Percentiles rank a stretch among this genome's conserved stretches.
These are phyloP conservation scores for Nothopassalora personata DNA, from an alignment of 2,329 filamentous ascomycete genomes.

Conservation along the genomic window DNA sequence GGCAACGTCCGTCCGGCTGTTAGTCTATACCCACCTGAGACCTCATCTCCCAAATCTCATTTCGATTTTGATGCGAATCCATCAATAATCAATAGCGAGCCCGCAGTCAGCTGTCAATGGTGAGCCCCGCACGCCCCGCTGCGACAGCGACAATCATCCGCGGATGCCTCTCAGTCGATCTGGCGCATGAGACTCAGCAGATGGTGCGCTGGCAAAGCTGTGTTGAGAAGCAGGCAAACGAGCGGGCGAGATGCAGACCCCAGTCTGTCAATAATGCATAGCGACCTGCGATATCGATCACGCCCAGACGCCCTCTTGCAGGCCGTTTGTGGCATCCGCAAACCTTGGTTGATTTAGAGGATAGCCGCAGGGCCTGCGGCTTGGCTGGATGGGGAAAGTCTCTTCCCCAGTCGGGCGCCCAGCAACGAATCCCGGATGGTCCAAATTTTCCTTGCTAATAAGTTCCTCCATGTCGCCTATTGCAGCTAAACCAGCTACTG, in stretches of 20 bases:
- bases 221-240: background rate
- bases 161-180: background rate
- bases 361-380: background rate
- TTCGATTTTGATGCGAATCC: background rate
- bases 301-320: background rate
- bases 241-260: background rate
- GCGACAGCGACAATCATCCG: background rate
- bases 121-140: background rate
- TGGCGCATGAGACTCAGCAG: background rate
- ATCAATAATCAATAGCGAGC: background rate
- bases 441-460: background rate
- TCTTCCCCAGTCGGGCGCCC: background rate
- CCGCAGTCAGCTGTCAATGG: background rate
- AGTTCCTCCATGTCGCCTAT: background rate
- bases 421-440: background rate
- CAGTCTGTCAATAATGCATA: background rate
- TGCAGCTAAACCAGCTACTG: background rate
- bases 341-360: conserved; percentile 1
- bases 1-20: background rate
- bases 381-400: background rate
- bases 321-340: background rate
- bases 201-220: background rate
- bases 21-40: background rate
- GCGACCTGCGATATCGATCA: background rate
- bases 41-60: background rate